Evolutionary conservation across 2,329 filamentous ascomycete genomes (phyloP).

Genomic region (Leptosphaerulina australis): DNA sequence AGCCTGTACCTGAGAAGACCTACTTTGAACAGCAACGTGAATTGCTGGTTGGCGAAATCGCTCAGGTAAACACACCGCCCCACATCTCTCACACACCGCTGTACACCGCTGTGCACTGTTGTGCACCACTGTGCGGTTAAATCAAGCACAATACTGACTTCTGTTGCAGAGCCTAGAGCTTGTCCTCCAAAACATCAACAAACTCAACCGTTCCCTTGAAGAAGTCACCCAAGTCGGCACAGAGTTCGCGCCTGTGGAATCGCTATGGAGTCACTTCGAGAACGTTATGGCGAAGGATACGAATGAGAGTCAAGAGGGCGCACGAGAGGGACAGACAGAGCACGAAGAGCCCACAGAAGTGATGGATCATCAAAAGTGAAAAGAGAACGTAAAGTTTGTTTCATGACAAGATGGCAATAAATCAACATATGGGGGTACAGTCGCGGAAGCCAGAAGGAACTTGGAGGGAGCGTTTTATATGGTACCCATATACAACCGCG

Average conservation of each 20-base stretch:
- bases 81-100: conserved; percentile 12
- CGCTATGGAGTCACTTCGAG: conserved; percentile 96
- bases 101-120: conserved; percentile 42
- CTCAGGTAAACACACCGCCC: conserved; percentile 59
- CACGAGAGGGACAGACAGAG: conserved; percentile 33
- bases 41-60: conserved; percentile 73
- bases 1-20: conserved; percentile 41
- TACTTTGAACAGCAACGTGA: conserved; percentile 81
- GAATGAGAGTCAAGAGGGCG: conserved; percentile 40
- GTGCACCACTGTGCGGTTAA: conserved; percentile 40
- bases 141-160: conserved; percentile 2
- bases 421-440: background rate
- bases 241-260: conserved; percentile 96
- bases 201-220: conserved; percentile 88
- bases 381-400: background rate
- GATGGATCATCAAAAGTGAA: conserved; percentile 30
- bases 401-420: background rate
- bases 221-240: conserved; percentile 93
- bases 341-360: conserved; percentile 31
- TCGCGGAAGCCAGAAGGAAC: background rate
- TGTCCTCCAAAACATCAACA: conserved; percentile 94
- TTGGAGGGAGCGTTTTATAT: background rate
- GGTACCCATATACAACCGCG: no score
- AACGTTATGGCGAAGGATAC: conserved; percentile 84
- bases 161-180: conserved; percentile 72